Evolutionary conservation across 768 basidiomycete species (phyloP), one percentile per base, ranked within the genome.

Genomic region (Leccinum subgranulosum): DNA sequence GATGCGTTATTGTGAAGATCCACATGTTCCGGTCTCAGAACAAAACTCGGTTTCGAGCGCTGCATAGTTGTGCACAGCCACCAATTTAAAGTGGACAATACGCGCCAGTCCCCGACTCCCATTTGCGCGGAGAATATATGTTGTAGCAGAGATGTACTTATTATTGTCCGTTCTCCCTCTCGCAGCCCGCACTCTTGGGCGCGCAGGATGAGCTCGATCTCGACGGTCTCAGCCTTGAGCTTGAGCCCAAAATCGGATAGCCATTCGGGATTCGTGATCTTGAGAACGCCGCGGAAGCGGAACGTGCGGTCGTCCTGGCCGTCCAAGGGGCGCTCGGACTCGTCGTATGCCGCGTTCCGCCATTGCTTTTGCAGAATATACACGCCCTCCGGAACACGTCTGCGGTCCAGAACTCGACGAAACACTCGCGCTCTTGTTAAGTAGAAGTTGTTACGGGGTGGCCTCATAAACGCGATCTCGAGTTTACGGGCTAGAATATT

Each of bases 251-350:
- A 64, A 0, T 73, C 70, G 1, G 84, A 81, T 21, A 88, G 77
- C 78, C 84, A 85, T 1, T 69, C 60, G 1, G 81, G 73, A 2
- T 70, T 56, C 3, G 73, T 63, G 57, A 88, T 77, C 43, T 74
- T 74, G 1, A 87, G 71, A 6, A 79, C 62, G 0, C 85, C 86
- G 31, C 77, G 80, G 58, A 86, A 83, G 11, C 76, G 72, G 19
- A 84, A 76, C 50, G 31, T 63, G 57, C 72, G 67, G 34, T 61
- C 17, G 55, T 73, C 70, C 10, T 12, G 72, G 14, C 74, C 72
- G 1, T 65, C 51, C 33, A 69, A 54, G 3, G 77, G 69, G 34
- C 61, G 71, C 58, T 84, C 82, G 6, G 80, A 76, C 36, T 78
- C 74, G 61, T 84, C 81, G 10, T 23, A 23, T 23, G 1, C 23